Evolutionary conservation across 2,329 filamentous ascomycete species (phyloP).

Genomic region (Xylaria sp.): DNA sequence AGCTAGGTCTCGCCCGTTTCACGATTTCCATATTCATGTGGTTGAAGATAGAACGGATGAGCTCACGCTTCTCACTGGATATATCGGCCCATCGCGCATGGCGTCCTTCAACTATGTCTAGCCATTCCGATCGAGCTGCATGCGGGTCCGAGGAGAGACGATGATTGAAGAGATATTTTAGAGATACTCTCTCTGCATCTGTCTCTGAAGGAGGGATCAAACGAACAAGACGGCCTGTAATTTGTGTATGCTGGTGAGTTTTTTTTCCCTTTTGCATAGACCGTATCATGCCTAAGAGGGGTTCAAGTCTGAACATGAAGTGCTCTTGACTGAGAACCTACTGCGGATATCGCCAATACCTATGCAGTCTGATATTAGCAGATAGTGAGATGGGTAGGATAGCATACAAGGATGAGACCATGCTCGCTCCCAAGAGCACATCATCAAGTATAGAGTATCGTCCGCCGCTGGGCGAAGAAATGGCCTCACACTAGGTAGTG

Average conservation of each 20-base stretch:
- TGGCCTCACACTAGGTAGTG: not conserved
- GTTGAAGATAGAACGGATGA: constrained; percentile 82
- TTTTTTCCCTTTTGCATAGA: not conserved
- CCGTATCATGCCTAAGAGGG: not conserved
- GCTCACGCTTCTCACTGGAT: constrained; percentile 76
- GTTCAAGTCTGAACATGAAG: not conserved
- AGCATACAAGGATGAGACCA: not conserved
- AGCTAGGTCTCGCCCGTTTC: constrained; percentile 77
- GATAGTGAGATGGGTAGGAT: not conserved
- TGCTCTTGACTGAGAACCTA: constrained; percentile 36
- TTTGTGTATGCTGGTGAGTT: not conserved
- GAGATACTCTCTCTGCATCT: constrained; percentile 74
- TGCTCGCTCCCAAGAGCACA: not conserved
- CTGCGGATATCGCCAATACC: constrained; percentile 52
- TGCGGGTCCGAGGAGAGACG: constrained; percentile 72
- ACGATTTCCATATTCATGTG: constrained; percentile 81
- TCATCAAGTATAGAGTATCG: not conserved
- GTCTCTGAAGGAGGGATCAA: constrained; percentile 78
- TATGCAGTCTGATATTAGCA: constrained; percentile 27
- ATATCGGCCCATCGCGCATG: constrained; percentile 80
- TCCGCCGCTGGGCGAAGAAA: not conserved
- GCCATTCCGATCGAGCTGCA: constrained; percentile 81
- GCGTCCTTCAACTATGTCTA: constrained; percentile 85
- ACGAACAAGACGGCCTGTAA: constrained; percentile 82
- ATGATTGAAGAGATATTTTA: constrained; percentile 88